Evolutionary conservation across 495 filamentous ascomycete genomes (phyloP).

Genomic region (Hapsidospora chrysogenum): DNA sequence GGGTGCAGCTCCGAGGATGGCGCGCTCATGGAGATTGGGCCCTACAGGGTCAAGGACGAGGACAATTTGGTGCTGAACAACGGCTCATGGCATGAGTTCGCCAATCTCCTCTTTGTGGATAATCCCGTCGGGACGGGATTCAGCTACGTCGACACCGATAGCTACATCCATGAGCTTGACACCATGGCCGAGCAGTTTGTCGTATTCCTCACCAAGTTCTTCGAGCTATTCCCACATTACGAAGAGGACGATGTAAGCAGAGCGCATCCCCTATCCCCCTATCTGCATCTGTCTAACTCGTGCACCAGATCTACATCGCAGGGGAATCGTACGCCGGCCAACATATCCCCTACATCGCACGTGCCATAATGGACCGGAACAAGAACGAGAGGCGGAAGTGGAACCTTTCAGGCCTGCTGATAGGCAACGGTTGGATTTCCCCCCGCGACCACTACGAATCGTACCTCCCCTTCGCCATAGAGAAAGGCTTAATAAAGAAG

Average conservation of each 20-base stretch:
- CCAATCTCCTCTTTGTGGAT: conserved; percentile 90
- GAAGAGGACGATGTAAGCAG: conserved; percentile 72
- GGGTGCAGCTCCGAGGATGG: conserved; percentile 96
- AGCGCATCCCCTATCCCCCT: no score
- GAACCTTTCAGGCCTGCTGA: conserved; percentile 77
- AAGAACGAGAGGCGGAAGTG: conserved; percentile 36
- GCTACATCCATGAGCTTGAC: conserved; percentile 66
- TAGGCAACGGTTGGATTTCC: conserved; percentile 95
- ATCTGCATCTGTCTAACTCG: neutral
- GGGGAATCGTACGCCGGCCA: conserved; percentile 96
- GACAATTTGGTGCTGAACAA: conserved; percentile 66
- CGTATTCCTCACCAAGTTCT: conserved; percentile 80
- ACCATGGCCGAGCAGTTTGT: conserved; percentile 85
- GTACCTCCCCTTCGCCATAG: conserved; percentile 64
- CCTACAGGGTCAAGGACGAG: conserved; percentile 66
- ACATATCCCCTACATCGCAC: conserved; percentile 90
- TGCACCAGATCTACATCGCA: conserved; percentile 64
- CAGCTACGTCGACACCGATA: conserved; percentile 82
- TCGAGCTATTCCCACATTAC: conserved; percentile 78
- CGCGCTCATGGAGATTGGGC: conserved; percentile 92
- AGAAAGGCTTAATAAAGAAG: conserved; percentile 50
- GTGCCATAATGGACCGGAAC: conserved; percentile 75
- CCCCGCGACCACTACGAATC: conserved; percentile 80
- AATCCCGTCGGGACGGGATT: conserved; percentile 93
- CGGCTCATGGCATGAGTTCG: conserved; percentile 94